Base-by-base conservation (phyloP, 2,329 filamentous ascomycete species). In the Periconia macrospinosa region DNA sequence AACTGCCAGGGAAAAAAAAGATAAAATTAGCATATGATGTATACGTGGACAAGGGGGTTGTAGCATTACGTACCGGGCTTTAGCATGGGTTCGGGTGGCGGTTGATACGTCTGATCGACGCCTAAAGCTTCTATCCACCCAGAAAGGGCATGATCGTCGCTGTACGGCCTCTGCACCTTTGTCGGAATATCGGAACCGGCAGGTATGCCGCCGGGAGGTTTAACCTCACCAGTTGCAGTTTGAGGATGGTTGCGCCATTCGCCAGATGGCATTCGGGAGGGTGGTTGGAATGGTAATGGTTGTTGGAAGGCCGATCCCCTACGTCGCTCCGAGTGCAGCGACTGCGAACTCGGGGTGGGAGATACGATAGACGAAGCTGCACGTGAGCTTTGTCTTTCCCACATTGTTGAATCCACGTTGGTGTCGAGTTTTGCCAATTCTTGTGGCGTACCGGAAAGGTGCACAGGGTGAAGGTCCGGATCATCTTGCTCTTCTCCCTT, bases 91-190 rank as follows among this genome's bases (percentile, higher is more conserved):
- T 95, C 90, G 1, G 82, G 77, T 0, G 92, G 92, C 43, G 94
- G 88, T 53, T 88, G 85, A 70, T 97, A 99, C 2, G 83, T 83
- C 15, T 87, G 79, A 70, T 97, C 94, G n/a, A 97, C 91, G 30
- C 91, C 94, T 8, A 96, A 76, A 1, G 92, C 91, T 70, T 97
- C 92, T 58, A 97, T 94, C 87, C 89, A 96, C 6, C 90, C 89
- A 55, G 85, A 88, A 27, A 92, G 78, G 20, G 83, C 85, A 10
- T 87, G 87, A 35, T 84, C 78, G 19, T 85, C 83, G 49, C 87
- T 85, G 0, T 79, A 81, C 60, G 81, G 73, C 61, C 79, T 79
- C 43, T 78, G 75, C n/a, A 85, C 71, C 59, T 81, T 89, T 71
- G 72, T 86, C 68, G 63, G 74, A 37, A 80, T 82, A 73, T 74